A percentile compares a stretch with the other conserved stretches of the same genome.
Conservation (phyloP, 345 rosid genomes). For the Syzygium grande region DNA sequence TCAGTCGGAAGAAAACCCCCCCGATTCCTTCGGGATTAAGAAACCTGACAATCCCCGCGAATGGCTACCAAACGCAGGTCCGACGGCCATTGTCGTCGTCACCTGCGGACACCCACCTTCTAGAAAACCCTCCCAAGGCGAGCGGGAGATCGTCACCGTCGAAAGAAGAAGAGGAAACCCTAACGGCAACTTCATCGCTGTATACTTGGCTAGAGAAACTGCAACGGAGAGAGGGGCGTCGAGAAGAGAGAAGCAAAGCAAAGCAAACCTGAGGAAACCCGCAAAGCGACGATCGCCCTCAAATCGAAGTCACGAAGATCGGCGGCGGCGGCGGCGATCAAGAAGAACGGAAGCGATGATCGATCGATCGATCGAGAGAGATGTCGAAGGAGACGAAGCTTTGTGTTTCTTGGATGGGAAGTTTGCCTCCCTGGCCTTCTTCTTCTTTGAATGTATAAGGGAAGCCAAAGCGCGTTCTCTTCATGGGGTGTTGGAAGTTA, state of each 20-base stretch:
- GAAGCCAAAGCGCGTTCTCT: not conserved
- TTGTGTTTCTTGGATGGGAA: not conserved
- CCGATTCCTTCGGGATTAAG: not conserved
- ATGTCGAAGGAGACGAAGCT: no score
- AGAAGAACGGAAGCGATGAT: not conserved
- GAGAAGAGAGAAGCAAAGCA: not conserved
- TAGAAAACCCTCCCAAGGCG: not conserved
- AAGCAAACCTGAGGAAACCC: not conserved
- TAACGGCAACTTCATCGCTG: not conserved
- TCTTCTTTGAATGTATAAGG: not conserved
- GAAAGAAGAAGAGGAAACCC: not conserved
- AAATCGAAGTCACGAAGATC: not conserved
- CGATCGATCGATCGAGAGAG: no score
- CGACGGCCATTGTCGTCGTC: not conserved
- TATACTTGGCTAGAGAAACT: not conserved
- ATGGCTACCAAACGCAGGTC: no score
- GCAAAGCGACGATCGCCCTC: not conserved
- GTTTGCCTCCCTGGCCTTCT: rapidly evolving
- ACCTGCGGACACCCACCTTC: not conserved
- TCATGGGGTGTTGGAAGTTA: not conserved
- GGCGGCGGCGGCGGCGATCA: not conserved
- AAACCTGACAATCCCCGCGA: not conserved
- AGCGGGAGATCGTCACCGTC: not conserved
- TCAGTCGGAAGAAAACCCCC: not conserved
- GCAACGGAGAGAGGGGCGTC: not conserved